phyloP scores from a whole-genome alignment of 352 stramenopile genomes.

The Phytophthora boehmeriae region DNA sequence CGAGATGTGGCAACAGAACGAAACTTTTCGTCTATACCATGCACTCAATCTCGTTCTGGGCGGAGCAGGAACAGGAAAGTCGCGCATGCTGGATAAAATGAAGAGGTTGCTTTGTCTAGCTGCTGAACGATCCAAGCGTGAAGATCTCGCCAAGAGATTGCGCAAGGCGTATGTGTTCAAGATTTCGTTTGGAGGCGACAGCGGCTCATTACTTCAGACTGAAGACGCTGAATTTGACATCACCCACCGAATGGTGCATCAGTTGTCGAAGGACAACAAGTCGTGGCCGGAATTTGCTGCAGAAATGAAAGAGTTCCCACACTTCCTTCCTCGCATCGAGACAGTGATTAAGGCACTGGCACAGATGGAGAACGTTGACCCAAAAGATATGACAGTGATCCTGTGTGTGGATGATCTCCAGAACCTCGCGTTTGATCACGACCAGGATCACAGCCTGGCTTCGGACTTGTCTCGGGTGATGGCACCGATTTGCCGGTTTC shows the following conservation, averaged over 20 bases:
- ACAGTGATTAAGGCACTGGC: slow-evolving; percentile 10
- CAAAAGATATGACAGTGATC: slow-evolving; percentile 35
- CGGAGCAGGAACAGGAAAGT: slow-evolving; percentile 29
- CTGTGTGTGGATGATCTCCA: slow-evolving; percentile 35
- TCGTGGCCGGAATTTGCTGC: not conserved
- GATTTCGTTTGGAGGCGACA: too few species aligned
- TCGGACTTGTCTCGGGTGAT: slow-evolving; percentile 11
- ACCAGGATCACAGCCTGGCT: not conserved
- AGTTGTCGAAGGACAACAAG: slow-evolving; percentile 5
- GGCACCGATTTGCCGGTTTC: slow-evolving; percentile 1
- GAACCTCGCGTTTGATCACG: slow-evolving; percentile 15
- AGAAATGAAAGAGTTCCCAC: not conserved
- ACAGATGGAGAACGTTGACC: slow-evolving; percentile 17
- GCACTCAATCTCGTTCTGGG: slow-evolving; percentile 10
- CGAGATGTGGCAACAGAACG: slow-evolving; percentile 6
- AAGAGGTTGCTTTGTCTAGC: slow-evolving; percentile 25
- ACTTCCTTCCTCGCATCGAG: not conserved
- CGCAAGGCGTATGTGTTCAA: slow-evolving; percentile 13
- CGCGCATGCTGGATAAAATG: slow-evolving; percentile 36
- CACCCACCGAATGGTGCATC: slow-evolving; percentile 11
- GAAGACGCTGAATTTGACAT: slow-evolving; percentile 3
- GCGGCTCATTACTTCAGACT: not conserved
- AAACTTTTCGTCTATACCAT: too few species aligned
- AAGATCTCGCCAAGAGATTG: slow-evolving; percentile 7
- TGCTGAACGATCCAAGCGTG: slow-evolving; percentile 7